Evolutionary conservation across 1,284 basidiomycete species (phyloP).

Genomic region (Rhodotorula sp.): DNA sequence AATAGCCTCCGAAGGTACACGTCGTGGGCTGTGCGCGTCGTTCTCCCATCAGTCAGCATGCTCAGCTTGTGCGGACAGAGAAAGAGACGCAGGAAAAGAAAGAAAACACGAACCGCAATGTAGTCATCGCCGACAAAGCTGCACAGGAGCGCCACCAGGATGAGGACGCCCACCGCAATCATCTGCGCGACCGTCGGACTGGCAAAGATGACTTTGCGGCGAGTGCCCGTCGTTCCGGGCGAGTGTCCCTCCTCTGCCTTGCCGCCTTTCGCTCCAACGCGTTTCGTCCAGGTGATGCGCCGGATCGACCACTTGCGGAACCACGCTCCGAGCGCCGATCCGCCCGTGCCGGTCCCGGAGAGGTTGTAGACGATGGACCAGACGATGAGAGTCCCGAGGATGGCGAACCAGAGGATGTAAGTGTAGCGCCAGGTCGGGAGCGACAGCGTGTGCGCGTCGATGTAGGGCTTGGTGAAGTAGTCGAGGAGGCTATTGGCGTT

Average conservation of each 20-base stretch:
- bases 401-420: slow-evolving; percentile 51
- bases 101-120: slow-evolving; percentile 22
- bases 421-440: slow-evolving; percentile 51
- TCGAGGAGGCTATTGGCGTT: slow-evolving; percentile 24
- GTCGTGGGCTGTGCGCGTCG: slow-evolving; percentile 28
- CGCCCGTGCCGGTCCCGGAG: slow-evolving; percentile 26
- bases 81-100: background rate
- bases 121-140: slow-evolving; percentile 43
- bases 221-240: background rate
- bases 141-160: slow-evolving; percentile 34
- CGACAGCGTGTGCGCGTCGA: slow-evolving; percentile 51
- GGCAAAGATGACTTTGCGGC: slow-evolving; percentile 35
- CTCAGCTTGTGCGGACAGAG: background rate
- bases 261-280: slow-evolving; percentile 6
- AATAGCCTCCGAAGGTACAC: slow-evolving; percentile 43
- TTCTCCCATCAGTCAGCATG: background rate
- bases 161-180: slow-evolving; percentile 32
- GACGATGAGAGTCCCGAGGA: slow-evolving; percentile 45
- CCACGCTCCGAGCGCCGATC: slow-evolving; percentile 35
- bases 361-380: slow-evolving; percentile 47
- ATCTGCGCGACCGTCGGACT: slow-evolving; percentile 42
- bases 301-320: slow-evolving; percentile 40
- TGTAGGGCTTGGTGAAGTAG: slow-evolving; percentile 39
- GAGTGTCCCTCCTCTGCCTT: background rate
- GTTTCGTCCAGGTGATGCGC: slow-evolving; percentile 25